Evolutionary conservation across 2,329 filamentous ascomycete species (phyloP), one percentile per base, ranked within the genome.

Genomic region (Sarocladium oryzae): DNA sequence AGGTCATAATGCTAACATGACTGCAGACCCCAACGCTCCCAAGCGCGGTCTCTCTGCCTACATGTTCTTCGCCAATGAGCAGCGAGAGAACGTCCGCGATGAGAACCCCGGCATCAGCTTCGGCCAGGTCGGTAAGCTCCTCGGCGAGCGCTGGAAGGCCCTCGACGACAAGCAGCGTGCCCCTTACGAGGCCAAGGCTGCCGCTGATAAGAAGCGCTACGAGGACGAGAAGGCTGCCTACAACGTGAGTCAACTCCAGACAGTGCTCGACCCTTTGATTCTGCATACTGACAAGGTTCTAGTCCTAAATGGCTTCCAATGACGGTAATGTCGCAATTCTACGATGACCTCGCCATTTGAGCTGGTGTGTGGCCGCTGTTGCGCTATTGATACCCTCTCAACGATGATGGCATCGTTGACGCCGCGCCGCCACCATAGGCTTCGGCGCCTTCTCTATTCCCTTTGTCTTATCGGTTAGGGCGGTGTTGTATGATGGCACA

Each of bases 41-140:
- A 99, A 97, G 90, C 90, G 93, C 74, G 93, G 92, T 78, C 89
- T 99, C 49, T 97, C 93, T 51, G 93, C 93, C 58, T 99, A 99
- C 84, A 99, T 99, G 93, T 97, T 97, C 86, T 99, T 97, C 71
- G 93, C 93, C 83, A 97, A 97, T 68, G 93, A 97, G 76, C 89
- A 96, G 77, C 91, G 93, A 63, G 92, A 97, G 69, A 95, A 93
- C 72, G 93, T 99, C 62, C 89, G 93, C 63, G 90, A 96, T 70
- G 92, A 97, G 74, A 97, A 97, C 81, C 92, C 92, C 35, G 92
- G 91, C 63, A 96, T 97, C 76, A 86, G 87, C 62, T 99, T 99
- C 74, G 93, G 89, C 86, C 91, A 97, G 74, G 92, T 99, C 65
- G 93, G 93, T 76, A 97, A 97, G 83, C 81, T 93, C 65, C 89